Evolutionary conservation across 225 moss, liverwort and hornwort genomes (phyloP), one percentile per base, ranked within the genome.

Genomic region (Bryum argenteum): DNA sequence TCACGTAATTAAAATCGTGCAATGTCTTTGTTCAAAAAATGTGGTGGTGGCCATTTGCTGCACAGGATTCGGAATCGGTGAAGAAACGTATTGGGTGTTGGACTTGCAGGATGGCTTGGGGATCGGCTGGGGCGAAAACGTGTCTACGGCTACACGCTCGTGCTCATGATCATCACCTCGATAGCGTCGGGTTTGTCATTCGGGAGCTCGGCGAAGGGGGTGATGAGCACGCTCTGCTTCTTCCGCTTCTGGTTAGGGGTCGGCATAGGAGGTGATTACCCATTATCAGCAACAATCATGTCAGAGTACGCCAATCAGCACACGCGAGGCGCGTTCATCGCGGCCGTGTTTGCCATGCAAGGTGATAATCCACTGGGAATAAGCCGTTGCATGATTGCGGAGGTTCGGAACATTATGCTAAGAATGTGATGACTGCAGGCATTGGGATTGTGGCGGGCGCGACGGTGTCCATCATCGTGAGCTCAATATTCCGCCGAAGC

Each of bases 191-290:
- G 78, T 1, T 67, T 84, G 9, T 84, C 84, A 9, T 81, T 84
- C 19, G 84, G 84, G 2, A 81, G 75, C 67, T 81, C 84, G 0
- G 81, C 84, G 7, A 84, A 84, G 54, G 84, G 47, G 21, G 84
- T 84, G n/a, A 75, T 84, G 78, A 78, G 80, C 59, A 84, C 84
- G 21, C 78, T 84, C n/a, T 84, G 84, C 47, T 84, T 81, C 68
- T 84, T 84, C 65, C 75, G 84, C 3, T 84, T 84, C 13, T 84
- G 84, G 84, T 37, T 84, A 3, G 84, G 84, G 0, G 81, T 84
- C 3, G 84, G 84, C 0, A 82, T 82, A 0, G 82, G 82, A 0
- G 82, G 82, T 0, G 82, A 82, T 0, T 82, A 82, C 0, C 82
- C 84, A 0, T 22, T 84, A 1, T 81, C 81, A 1, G 84, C 84